These are phyloP conservation scores for Dioscorea dumetorum DNA, from an alignment of 106 monocot genomes.

Conservation along the genomic window DNA sequence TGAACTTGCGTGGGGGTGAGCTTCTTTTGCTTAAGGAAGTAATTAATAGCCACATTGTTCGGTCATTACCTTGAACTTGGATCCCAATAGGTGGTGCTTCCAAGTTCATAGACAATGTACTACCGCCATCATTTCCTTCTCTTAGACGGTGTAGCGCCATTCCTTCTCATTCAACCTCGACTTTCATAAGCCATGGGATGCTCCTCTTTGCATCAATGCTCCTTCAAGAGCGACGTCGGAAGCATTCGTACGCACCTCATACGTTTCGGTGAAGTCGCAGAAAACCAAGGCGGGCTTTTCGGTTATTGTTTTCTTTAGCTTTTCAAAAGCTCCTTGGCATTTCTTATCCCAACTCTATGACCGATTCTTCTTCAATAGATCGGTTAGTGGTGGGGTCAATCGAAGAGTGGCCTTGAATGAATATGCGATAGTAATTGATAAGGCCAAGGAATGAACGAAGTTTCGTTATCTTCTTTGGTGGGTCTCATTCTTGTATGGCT, in stretches of 20 bases:
- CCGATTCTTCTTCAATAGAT: not conserved
- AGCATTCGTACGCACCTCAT: not conserved
- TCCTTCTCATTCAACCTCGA: constrained; percentile 6
- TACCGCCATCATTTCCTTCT: not conserved
- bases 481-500: not conserved
- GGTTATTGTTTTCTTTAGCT: not conserved
- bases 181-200: constrained; percentile 1
- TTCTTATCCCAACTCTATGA: not conserved
- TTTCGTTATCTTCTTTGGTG: not conserved
- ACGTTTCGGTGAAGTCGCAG: not conserved
- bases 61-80: not conserved
- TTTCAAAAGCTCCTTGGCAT: not conserved
- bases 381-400: not conserved
- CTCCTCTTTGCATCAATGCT: not conserved
- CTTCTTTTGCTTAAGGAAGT: not conserved
- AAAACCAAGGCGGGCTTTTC: not conserved
- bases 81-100: not conserved
- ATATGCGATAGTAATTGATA: not conserved
- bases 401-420: not conserved
- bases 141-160: not conserved
- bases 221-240: not conserved
- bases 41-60: not conserved
- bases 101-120: constrained; percentile 1
- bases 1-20: not conserved
- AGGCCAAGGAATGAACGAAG: not conserved